Evolutionary conservation across 495 filamentous ascomycete genomes (phyloP).

Genomic region (Talaromyces nanjingensis): DNA sequence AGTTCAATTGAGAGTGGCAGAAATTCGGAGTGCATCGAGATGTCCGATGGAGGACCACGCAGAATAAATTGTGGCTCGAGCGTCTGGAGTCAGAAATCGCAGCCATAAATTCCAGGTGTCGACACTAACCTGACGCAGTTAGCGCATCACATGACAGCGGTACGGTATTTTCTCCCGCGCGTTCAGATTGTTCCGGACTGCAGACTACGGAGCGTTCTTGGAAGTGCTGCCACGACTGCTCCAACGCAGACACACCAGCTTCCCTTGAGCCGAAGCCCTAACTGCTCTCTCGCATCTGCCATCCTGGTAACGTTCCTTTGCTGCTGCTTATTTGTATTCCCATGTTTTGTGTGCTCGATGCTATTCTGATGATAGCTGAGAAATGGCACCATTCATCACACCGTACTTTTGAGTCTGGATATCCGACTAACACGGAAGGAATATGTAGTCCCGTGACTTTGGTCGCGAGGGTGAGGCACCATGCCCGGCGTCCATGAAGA

Average conservation of each 20-base stretch:
- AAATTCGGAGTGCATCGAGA: no score
- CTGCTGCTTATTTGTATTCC: background rate
- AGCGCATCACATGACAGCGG: conserved; percentile 10
- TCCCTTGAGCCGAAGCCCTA: conserved; percentile 9
- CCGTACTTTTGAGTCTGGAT: background rate
- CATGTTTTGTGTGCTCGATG: background rate
- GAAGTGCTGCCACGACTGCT: conserved; percentile 30
- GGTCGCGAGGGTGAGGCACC: background rate
- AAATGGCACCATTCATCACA: conserved; percentile 8
- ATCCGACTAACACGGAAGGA: conserved; percentile 16
- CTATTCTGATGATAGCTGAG: background rate
- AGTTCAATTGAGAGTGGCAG: background rate
- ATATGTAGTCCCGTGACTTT: conserved; percentile 36
- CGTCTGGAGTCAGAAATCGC: no score
- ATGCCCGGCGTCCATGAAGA: conserved; percentile 92
- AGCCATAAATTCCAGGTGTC: no score
- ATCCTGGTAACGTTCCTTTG: background rate
- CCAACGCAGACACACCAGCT: no score
- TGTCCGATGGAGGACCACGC: no score
- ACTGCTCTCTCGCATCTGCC: conserved; percentile 9
- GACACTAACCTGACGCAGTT: background rate
- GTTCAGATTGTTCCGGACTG: conserved; percentile 38
- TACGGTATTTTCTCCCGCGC: conserved; percentile 30
- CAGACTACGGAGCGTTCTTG: conserved; percentile 46
- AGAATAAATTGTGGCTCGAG: no score